Percentiles rank a stretch among this genome's conserved stretches.
Evolutionary conservation across 2,329 filamentous ascomycete species (phyloP).

Genomic region (Aspergillus sp.): DNA sequence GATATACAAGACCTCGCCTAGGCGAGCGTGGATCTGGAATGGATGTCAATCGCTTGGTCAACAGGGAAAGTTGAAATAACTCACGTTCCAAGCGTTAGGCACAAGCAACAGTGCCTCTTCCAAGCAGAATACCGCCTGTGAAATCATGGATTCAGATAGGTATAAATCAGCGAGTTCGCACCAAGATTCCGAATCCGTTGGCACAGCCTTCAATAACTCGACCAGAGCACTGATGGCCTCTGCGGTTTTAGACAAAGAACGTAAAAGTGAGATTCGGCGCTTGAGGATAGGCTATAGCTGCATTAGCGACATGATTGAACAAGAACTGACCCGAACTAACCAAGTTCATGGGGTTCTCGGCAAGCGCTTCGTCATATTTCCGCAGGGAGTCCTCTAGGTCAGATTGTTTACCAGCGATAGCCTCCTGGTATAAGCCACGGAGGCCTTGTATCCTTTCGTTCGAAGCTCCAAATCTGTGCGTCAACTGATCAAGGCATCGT

Average conservation of each 20-base stretch:
- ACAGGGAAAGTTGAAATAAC: conserved; percentile 26
- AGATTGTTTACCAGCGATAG: conserved; percentile 64
- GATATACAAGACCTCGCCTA: conserved; percentile 81
- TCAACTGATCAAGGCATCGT: conserved; percentile 70
- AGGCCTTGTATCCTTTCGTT: conserved; percentile 88
- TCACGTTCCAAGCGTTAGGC: conserved; percentile 93
- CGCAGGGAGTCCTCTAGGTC: conserved; percentile 68
- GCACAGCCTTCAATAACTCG: conserved; percentile 74
- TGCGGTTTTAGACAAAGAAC: conserved; percentile 64
- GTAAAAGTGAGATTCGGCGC: conserved; percentile 74
- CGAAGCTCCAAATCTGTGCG: conserved; percentile 72
- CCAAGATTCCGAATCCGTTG: conserved; percentile 92
- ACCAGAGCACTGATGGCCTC: conserved; percentile 75
- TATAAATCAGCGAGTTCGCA: conserved; percentile 88
- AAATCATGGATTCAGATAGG: conserved; percentile 70
- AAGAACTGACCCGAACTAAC: conserved; percentile 49
- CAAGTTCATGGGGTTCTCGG: conserved; percentile 73
- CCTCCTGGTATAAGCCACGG: conserved; percentile 79
- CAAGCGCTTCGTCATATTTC: conserved; percentile 73
- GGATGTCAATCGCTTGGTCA: conserved; percentile 4
- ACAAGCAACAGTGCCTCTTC: conserved; percentile 85
- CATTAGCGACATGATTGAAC: conserved; percentile 26
- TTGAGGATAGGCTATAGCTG: conserved; percentile 71
- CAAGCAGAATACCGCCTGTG: conserved; percentile 81
- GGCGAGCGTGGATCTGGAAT: conserved; percentile 72